Evolutionary conservation across 2,329 filamentous ascomycete genomes (phyloP).

Genomic region (Teratosphaeria zuluensis): DNA sequence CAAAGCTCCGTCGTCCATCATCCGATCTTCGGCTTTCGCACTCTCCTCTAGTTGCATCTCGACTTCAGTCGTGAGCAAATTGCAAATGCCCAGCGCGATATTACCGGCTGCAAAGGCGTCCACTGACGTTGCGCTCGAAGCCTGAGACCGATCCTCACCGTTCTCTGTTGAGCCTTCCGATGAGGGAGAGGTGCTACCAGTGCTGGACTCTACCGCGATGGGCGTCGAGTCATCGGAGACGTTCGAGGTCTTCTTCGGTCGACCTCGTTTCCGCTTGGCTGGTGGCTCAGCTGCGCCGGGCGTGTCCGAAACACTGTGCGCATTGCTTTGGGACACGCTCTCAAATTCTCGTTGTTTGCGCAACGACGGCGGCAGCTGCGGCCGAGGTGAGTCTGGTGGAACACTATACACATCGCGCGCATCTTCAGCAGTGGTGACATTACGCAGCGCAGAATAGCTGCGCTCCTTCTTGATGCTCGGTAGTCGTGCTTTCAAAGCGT

Average conservation of each 20-base stretch:
- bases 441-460: constrained; percentile 17
- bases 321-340: constrained; percentile 2
- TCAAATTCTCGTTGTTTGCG: not conserved
- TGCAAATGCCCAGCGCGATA: constrained; percentile 21
- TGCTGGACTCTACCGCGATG: constrained; percentile 1
- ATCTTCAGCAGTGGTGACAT: constrained; percentile 19
- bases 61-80: constrained; percentile 20
- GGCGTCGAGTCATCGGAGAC: constrained; percentile 3
- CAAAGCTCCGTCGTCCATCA: constrained; percentile 1
- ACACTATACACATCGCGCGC: constrained; percentile 2
- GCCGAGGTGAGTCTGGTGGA: not conserved
- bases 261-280: constrained; percentile 13
- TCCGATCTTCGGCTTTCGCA: not conserved
- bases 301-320: constrained; percentile 16
- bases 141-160: constrained; percentile 12
- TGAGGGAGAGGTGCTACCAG: constrained; percentile 13
- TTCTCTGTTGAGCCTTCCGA: constrained; percentile 11
- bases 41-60: not conserved
- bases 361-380: not conserved
- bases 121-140: constrained; percentile 23
- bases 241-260: constrained; percentile 12
- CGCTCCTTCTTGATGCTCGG: constrained; percentile 17
- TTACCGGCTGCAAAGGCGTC: constrained; percentile 18
- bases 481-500: constrained; percentile 9
- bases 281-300: constrained; percentile 7